Evolutionary conservation across 345 rosid genomes (phyloP).

Genomic region (Arabidopsis thaliana): TAIR10.1 NC_003074.8:3004001-3004500

Average conservation of each 20-base stretch:
- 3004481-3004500: not conserved
- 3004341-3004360: not conserved
- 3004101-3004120: not conserved
- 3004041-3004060: not conserved
- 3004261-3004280: not conserved
- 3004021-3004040: not conserved
- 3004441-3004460: conserved; percentile 5
- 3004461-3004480: not conserved
- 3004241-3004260: too few species aligned
- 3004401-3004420: not conserved
- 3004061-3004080: not conserved
- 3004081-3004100: not conserved
- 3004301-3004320: not conserved
- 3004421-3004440: conserved; percentile 32
- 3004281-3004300: not conserved
- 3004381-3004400: not conserved
- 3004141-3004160: conserved; percentile 19
- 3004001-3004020: not conserved
- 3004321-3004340: not conserved
- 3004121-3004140: conserved; percentile 15
- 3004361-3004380: not conserved
- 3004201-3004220: too few species aligned
- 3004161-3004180: too few species aligned
- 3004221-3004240: too few species aligned
- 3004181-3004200: too few species aligned